Base-by-base conservation (phyloP, 1,284 basidiomycete genomes). In the Albatrellus sp. region DNA sequence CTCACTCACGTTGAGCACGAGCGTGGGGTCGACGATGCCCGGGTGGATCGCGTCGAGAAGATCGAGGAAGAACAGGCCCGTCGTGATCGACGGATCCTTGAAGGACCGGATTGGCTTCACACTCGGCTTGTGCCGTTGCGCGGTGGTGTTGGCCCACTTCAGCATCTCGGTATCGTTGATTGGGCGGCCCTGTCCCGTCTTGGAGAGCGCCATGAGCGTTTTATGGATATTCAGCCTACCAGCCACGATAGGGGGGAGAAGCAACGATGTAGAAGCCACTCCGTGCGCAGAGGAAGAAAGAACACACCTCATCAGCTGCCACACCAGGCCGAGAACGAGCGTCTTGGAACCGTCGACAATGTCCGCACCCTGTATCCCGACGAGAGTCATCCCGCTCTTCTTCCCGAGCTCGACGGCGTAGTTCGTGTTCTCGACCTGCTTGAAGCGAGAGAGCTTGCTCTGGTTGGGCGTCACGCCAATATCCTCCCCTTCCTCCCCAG, bases 341-440 rank as follows among this genome's bases (percentile, higher is more conserved):
- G 93, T 98, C 64, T 81, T 85, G 42, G 73, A 75, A 19, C 85
- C 92, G 58, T 98, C 94, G 44, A 94, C 90, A 54, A 98, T 96
- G 63, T 98, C 94, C 2, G 92, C 81, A 9, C 94, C 94, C 62
- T 98, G 96, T 54, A 98, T 97, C 17, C 93, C 93, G 46, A 98
- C 92, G 50, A 98, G 72, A 61, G 90, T 90, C 90, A 98, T 90
- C 40, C 85, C 80, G 60, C 89, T 92, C 58, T 88, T 80, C 63
- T 86, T 90, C 13, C 81, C 93, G 13, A 98, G 79, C 43, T 98
- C 94, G 43, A 98, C 85, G 4, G 72, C 81, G 57, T 98, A 98
- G 63, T 98, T 98, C 44, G 90, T 97, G 66, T 98, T 98, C 66
- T 98, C 96, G 31, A 98, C 92, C 37, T 82, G 82, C 72, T 98